These are phyloP conservation scores for Chaetothyriales sp. DNA, from an alignment of 2,329 filamentous ascomycete species.

Conservation along the genomic window DNA sequence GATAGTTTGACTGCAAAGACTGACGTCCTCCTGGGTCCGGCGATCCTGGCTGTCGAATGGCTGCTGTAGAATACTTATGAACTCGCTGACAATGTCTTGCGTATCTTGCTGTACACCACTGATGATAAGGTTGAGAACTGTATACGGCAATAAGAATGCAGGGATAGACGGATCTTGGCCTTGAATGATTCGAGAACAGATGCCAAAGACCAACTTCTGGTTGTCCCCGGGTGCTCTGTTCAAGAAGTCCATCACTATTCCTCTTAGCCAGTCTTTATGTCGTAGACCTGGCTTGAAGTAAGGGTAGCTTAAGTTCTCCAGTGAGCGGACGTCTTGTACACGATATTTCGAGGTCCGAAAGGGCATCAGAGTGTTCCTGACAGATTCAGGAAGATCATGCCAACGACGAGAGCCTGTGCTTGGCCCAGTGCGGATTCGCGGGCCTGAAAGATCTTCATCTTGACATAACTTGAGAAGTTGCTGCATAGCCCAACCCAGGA, in stretches of 20 bases:
- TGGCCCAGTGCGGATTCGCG: conserved; percentile 1
- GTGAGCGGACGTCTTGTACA: conserved; percentile 33
- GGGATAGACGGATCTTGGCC: conserved; percentile 76
- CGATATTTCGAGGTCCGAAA: conserved; percentile 75
- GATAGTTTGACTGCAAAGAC: conserved; percentile 79
- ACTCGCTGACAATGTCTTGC: conserved; percentile 52
- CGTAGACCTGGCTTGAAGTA: conserved; percentile 50
- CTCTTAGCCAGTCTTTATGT: conserved; percentile 69
- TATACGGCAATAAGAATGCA: conserved; percentile 76
- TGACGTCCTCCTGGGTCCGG: conserved; percentile 57
- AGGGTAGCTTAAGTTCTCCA: conserved; percentile 50
- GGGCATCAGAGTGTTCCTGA: conserved; percentile 69
- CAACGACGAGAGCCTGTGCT: conserved; percentile 31
- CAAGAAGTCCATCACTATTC: conserved; percentile 67
- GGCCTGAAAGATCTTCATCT: conserved; percentile 32
- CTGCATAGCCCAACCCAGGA: conserved; percentile 89
- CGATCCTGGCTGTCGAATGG: conserved; percentile 36
- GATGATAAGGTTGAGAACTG: conserved; percentile 67
- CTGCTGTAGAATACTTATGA: conserved; percentile 58
- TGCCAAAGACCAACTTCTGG: conserved; percentile 62
- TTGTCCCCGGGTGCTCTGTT: conserved; percentile 60
- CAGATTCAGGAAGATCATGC: conserved; percentile 58
- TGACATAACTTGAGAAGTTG: conserved; percentile 67
- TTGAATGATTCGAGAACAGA: conserved; percentile 66
- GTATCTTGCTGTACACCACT: conserved; percentile 50